Percentiles rank a stretch among this genome's conserved stretches.
These are phyloP conservation scores for Scheffersomyces cryptocercus DNA, from an alignment of 1,139 yeast genomes.

Conservation along the genomic window DNA sequence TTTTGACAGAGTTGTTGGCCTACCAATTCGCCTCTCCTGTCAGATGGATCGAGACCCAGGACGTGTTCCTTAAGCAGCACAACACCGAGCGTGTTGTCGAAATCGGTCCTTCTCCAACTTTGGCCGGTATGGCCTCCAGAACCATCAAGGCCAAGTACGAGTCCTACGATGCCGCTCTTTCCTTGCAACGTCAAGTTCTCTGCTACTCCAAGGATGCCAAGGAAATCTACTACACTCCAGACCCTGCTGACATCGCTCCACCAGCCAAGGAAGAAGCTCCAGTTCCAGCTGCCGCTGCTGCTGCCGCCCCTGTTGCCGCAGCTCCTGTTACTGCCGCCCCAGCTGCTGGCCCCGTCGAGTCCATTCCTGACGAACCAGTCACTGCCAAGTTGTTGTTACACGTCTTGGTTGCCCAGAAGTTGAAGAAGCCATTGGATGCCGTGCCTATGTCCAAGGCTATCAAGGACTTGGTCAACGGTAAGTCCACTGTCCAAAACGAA, in stretches of 20 bases:
- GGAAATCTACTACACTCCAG: conserved; percentile 95
- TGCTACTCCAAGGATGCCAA: conserved; percentile 95
- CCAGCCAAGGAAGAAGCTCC: conserved; percentile 33
- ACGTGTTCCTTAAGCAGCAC: conserved; percentile 89
- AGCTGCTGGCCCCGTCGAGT: conserved; percentile 66
- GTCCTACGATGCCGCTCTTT: conserved; percentile 95
- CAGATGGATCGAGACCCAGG: conserved; percentile 99
- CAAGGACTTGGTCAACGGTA: conserved; percentile 96
- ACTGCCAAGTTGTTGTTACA: conserved; percentile 81
- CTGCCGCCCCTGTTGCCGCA: conserved; percentile 46
- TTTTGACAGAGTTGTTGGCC: conserved; percentile 92
- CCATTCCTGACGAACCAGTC: conserved; percentile 86
- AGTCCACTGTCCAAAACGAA: conserved; percentile 97
- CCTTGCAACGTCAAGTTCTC: conserved; percentile 93
- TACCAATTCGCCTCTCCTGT: conserved; percentile 99
- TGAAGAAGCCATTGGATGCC: conserved; percentile 85
- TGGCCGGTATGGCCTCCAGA: conserved; percentile 98
- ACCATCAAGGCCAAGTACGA: conserved; percentile 96
- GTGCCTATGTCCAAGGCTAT: conserved; percentile 89
- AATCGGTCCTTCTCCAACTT: conserved; percentile 98
- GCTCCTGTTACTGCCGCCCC: conserved; percentile 51
- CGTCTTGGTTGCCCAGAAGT: conserved; percentile 90
- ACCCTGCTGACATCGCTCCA: conserved; percentile 63
- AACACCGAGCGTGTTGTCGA: conserved; percentile 97
- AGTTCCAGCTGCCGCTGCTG: conserved; percentile 34